Evolutionary conservation across 495 filamentous ascomycete genomes (phyloP), one percentile per base, ranked within the genome.

Genomic region (Hamigera avellanea): DNA sequence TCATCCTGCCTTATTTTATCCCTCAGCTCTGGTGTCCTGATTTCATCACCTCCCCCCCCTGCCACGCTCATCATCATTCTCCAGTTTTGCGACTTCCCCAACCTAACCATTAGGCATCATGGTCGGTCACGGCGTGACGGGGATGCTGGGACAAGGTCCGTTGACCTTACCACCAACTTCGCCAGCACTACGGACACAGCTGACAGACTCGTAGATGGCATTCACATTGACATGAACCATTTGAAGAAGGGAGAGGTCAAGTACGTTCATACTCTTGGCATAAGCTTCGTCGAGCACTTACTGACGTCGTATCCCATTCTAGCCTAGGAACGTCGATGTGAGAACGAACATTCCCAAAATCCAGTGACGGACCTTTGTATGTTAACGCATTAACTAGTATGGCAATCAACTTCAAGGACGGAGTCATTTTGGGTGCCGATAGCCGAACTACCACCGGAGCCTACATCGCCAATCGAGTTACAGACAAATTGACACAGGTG

Each of bases 391-490:
- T 43, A 45, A 44, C 40, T 36, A 73, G 68, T 39, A 73, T 73
- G 69, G 69, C 91, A 26, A 86, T 96, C 50, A 95, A 91, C 56
- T 98, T 96, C 76, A 83, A 88, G 54, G 86, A 93, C 50, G 91
- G 91, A 34, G 93, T 98, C 31, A 93, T 98, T 59, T 72, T 98
- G 19, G 85, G 89, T 37, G 91, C 91, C 46, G 91, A 98, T 60
- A 94, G 86, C 49, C 79, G 91, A 67, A 98, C 91, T 49, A 96
- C 91, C n/a, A 96, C 91, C 37, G 91, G 91, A 52, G 80, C 91
- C 44, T 96, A 94, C 73, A 96, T 98, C 56, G 93, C 91, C 50
- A 98, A 98, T 61, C 81, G 91, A 66, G 93, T 98, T 33, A 96
- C 91, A 39, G 91, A 98, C 70, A 98, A 98, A 72, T 78, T 98